Base-by-base conservation (phyloP, 2,329 filamentous ascomycete genomes). In the Talaromyces piceae region DNA sequence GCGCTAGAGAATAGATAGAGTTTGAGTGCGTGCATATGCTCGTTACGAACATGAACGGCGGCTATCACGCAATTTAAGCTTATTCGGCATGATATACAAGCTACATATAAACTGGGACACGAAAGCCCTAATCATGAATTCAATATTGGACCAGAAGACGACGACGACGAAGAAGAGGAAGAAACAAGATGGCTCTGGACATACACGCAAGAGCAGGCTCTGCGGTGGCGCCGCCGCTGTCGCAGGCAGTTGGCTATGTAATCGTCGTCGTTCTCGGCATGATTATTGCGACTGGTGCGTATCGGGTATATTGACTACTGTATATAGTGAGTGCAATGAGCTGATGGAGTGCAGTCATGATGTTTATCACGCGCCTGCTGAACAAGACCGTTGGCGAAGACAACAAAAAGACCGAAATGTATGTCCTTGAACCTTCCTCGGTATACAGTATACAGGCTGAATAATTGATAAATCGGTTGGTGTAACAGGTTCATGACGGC, bases 371-470 rank as follows among this genome's bases (percentile, higher is more conserved):
- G 0, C 68, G 66, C 6, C 49, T 76, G 2, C 56, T 78, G n/a
- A 78, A 76, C 54, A 71, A 63, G 30, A 77, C 75, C 0, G 67
- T 73, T 0, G 73, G 73, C 1, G 76, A 79, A 54, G 76, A 79
- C 45, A 79, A 77, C 49, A 67, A 68, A 20, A 77, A 73, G 18
- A 78, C 75, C 0, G 77, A 80, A 59, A 79, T 77, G 74, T 70
- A n/a, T n/a, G 30, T 37, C 27, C n/a, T n/a, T n/a, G n/a, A n/a
- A n/a, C n/a, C n/a, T n/a, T n/a, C n/a, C n/a, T n/a, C n/a, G n/a
- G n/a, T n/a, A n/a, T n/a, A n/a, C n/a, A n/a, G n/a, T n/a, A n/a
- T n/a, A n/a, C n/a, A n/a, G n/a, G n/a, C n/a, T n/a, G n/a, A n/a
- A n/a, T n/a, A n/a, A n/a, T n/a, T n/a, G n/a, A n/a, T n/a, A n/a